Base-by-base conservation (phyloP, 805 yeast species). In the Candida succiphila region DNA sequence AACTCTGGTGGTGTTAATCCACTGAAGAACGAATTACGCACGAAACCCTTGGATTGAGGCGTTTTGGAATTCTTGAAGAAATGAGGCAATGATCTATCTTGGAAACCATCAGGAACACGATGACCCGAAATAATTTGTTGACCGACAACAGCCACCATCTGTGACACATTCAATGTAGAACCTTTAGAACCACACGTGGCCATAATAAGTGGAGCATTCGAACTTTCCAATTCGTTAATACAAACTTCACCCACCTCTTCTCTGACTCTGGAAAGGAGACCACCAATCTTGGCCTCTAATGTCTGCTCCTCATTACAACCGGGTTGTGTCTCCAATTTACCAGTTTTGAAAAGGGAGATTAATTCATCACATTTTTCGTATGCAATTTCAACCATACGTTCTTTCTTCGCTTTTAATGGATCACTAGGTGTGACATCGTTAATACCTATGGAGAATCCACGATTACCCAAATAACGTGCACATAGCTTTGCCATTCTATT, bases 51-150 rank as follows among this genome's bases (percentile, higher is more conserved):
- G 7, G 96, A 85, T 43, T 89, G 96, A 1, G 98, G 98, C 27
- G 96, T 85, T 56, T 89, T 88, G 44, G 97, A 88, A 58, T 83
- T 83, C 60, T 94, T 92, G 31, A 85, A 77, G 65, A 92, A 92
- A 62, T 92, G 99, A 10, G 99, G 99, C 45, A 92, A 65, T 0
- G 98, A 86, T 60, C 99, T 78, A 62, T 92, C 97, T 60, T 92
- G 97, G 71, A 92, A 92, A n/a, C 99, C 99, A 68, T 92, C 95
- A 17, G 98, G 97, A 40, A 92, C 98, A 72, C 99, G 94, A 55
- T 86, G 84, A 60, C 99, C 99, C 4, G 95, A 79, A 46, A 92
- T 92, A 65, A 92, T 92, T 61, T 92, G 99, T 64, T 92, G 99
- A 35, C 98, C 98, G 20, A 92, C 98, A 54, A 89, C 96, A 0